Conservation (phyloP, 805 yeast species). For the Saturnispora diversa region DNA sequence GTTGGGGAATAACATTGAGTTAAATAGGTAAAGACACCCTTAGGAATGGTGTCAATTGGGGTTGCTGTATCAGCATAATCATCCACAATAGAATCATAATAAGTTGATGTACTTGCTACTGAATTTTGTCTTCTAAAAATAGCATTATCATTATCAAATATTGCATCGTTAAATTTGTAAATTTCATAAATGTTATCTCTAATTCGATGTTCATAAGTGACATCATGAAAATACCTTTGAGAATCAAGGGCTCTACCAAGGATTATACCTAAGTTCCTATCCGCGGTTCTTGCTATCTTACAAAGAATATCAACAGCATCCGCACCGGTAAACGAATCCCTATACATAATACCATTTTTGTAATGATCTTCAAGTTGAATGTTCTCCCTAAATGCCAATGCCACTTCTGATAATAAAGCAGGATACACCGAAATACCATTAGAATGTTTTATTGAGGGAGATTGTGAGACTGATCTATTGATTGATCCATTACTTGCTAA, state of each 20-base stretch:
- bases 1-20: conserved; percentile 97
- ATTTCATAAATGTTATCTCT: conserved; percentile 84
- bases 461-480: conserved; percentile 37
- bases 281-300: conserved; percentile 78
- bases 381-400: conserved; percentile 62
- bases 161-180: conserved; percentile 66
- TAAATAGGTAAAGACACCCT: conserved; percentile 87
- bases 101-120: conserved; percentile 20
- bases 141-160: conserved; percentile 23
- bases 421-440: conserved; percentile 55
- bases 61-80: conserved; percentile 7
- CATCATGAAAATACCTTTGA: conserved; percentile 90
- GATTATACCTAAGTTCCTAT: conserved; percentile 79
- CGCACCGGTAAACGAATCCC: conserved; percentile 88
- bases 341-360: conserved; percentile 85
- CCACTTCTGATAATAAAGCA: conserved; percentile 80
- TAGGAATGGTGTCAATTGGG: conserved; percentile 22
- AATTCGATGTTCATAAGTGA: conserved; percentile 85
- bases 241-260: conserved; percentile 91
- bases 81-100: conserved; percentile 11
- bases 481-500: conserved; percentile 26
- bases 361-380: conserved; percentile 68
- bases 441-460: conserved; percentile 26
- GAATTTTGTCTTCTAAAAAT: conserved; percentile 24
- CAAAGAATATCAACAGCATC: conserved; percentile 92